phyloP scores from a whole-genome alignment of 2,329 filamentous ascomycete genomes.

The Epichloe sylvatica region DNA sequence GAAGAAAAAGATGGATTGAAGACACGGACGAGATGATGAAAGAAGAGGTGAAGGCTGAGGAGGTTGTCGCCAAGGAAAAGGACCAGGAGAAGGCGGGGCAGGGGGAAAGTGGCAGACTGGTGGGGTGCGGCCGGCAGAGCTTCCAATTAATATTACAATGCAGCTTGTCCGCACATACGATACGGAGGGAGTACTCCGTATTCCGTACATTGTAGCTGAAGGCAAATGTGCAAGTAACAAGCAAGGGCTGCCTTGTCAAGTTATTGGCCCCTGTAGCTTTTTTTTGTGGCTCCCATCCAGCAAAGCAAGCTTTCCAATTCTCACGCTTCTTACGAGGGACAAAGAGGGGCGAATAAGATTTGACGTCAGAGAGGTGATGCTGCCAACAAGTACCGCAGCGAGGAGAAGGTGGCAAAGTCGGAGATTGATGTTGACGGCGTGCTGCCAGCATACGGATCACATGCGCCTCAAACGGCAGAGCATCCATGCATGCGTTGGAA shows the following conservation, averaged over 20 bases:
- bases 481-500: no score
- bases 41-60: not conserved
- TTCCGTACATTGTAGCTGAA: no score
- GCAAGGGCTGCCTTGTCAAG: not conserved
- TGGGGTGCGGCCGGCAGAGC: constrained; percentile 1
- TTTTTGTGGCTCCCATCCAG: not conserved
- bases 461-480: no score
- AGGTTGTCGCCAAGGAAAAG: constrained; percentile 2
- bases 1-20: not conserved
- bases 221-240: not conserved
- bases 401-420: not conserved
- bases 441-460: no score
- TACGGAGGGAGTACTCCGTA: no score
- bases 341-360: constrained; percentile 1
- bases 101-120: not conserved
- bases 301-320: not conserved
- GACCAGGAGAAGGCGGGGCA: constrained; percentile 5
- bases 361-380: constrained; percentile 2
- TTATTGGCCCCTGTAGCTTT: not conserved
- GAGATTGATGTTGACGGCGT: not conserved
- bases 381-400: not conserved
- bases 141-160: not conserved
- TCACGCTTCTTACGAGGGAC: not conserved
- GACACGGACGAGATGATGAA: not conserved
- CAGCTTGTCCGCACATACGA: no score